A percentile compares a stretch with the other conserved stretches of the same genome.
These are phyloP conservation scores for Silene vulgaris DNA, from an alignment of 179 eudicot genomes.

Conservation along the genomic window DNA sequence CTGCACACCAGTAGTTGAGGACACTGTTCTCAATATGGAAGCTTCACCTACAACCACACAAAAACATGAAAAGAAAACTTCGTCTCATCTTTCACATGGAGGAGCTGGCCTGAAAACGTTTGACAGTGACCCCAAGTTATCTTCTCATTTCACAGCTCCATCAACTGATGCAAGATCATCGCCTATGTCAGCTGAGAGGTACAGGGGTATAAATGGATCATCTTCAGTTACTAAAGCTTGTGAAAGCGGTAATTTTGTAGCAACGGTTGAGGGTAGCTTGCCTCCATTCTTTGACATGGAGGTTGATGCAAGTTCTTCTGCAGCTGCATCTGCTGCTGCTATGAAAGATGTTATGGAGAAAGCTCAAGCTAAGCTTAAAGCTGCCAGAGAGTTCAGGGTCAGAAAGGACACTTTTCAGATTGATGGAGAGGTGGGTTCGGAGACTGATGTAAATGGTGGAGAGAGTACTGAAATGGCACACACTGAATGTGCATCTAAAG, in stretches of 20 bases:
- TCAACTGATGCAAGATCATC: conserved; percentile 39
- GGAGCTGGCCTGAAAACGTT: conserved; percentile 26
- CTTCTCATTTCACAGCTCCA: conserved; percentile 62
- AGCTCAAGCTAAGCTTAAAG: conserved; percentile 56
- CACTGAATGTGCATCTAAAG: conserved; percentile 30
- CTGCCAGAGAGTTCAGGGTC: conserved; percentile 52
- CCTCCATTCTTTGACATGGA: conserved; percentile 67
- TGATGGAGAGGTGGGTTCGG: conserved; percentile 24
- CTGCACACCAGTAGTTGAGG: conserved; percentile 31
- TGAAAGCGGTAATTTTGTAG: conserved; percentile 37
- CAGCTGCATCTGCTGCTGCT: conserved; percentile 61
- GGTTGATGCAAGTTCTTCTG: conserved; percentile 59
- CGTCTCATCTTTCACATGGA: conserved; percentile 32
- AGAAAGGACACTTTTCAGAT: conserved; percentile 44
- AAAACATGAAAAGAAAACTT: conserved; percentile 34
- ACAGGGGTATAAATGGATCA: conserved; percentile 23
- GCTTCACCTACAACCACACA: conserved; percentile 27
- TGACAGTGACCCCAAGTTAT: conserved; percentile 32
- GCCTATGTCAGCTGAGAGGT: conserved; percentile 39
- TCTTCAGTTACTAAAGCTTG: conserved; percentile 40
- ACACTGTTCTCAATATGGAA: conserved; percentile 30
- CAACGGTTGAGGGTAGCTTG: conserved; percentile 31
- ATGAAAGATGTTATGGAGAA: conserved; percentile 64
- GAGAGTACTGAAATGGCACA: conserved; percentile 22
- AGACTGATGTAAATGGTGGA: conserved; percentile 34